A percentile compares a stretch with the other conserved stretches of the same genome.
Evolutionary conservation across 768 basidiomycete species (phyloP).

Genomic region (Suillus plorans): DNA sequence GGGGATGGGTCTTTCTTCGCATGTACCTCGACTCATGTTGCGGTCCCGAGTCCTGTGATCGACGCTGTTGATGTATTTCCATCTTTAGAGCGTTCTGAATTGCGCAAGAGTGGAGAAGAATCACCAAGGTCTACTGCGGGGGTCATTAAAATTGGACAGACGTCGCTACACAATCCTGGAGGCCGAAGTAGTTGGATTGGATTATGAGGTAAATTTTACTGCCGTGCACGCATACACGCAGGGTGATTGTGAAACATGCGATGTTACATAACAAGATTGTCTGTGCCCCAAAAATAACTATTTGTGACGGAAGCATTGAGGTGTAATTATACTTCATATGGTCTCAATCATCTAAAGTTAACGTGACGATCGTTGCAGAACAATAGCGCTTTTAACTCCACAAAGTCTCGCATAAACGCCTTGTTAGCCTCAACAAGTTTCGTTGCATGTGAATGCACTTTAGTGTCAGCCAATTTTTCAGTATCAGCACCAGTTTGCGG

Average conservation of each 20-base stretch:
- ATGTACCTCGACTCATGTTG: conserved; percentile 28
- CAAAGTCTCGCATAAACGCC: not conserved
- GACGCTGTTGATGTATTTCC: conserved; percentile 58
- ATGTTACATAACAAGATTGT: conserved; percentile 4
- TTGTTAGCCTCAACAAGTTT: not conserved
- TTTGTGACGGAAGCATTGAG: not conserved
- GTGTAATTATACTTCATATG: not conserved
- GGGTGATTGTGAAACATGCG: not conserved
- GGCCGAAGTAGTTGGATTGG: conserved; percentile 96
- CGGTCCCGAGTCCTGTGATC: conserved; percentile 66
- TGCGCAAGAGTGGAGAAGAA: conserved; percentile 11
- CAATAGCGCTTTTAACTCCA: not conserved
- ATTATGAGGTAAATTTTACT: conserved; percentile 39
- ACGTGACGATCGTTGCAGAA: not conserved
- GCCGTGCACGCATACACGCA: not conserved
- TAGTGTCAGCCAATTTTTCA: not conserved
- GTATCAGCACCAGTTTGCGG: not conserved
- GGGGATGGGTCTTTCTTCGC: conserved; percentile 22
- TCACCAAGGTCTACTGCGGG: conserved; percentile 32
- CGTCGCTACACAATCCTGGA: conserved; percentile 85
- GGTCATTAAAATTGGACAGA: conserved; percentile 91
- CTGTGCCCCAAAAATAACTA: not conserved
- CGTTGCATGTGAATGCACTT: not conserved
- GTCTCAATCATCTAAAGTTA: not conserved
- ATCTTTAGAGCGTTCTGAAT: conserved; percentile 14